A percentile compares a stretch with the other conserved stretches of the same genome.
Evolutionary conservation across 2,329 filamentous ascomycete species (phyloP).

Genomic region (Diaporthe aspalathi): DNA sequence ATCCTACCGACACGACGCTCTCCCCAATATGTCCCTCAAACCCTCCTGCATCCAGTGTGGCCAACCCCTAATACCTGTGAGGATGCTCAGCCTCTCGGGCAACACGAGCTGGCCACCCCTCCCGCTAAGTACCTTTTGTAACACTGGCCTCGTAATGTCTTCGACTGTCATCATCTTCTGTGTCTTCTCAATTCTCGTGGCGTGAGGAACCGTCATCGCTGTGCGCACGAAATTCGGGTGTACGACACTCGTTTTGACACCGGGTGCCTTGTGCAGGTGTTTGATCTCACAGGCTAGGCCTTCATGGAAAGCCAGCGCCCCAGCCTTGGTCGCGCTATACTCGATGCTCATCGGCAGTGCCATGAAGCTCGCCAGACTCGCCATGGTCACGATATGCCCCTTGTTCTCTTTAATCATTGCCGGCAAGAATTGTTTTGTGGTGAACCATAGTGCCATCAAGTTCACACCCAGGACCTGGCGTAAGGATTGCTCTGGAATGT

Average conservation of each 20-base stretch:
- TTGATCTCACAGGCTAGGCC: conserved; percentile 59
- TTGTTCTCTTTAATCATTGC: conserved; percentile 66
- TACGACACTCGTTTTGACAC: conserved; percentile 64
- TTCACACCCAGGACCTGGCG: conserved; percentile 33
- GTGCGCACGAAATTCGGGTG: conserved; percentile 60
- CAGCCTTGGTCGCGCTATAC: conserved; percentile 68
- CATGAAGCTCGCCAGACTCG: conserved; percentile 65
- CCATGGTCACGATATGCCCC: conserved; percentile 71
- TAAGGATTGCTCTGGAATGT: conserved; percentile 58
- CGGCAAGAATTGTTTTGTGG: conserved; percentile 68
- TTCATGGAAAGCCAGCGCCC: conserved; percentile 69
- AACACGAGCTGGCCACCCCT: conserved; percentile 61
- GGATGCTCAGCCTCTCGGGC: conserved; percentile 46
- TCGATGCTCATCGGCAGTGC: conserved; percentile 66
- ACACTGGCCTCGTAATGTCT: conserved; percentile 59
- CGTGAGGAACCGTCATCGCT: conserved; percentile 54
- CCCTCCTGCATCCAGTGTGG: conserved; percentile 52
- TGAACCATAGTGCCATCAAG: conserved; percentile 55
- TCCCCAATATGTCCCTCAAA: conserved; percentile 45
- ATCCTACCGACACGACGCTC: not conserved
- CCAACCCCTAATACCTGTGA: conserved; percentile 54
- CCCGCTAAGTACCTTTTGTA: conserved; percentile 61
- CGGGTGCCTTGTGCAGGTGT: conserved; percentile 62
- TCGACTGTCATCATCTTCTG: conserved; percentile 50
- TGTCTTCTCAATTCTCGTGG: conserved; percentile 45